Percentiles rank a stretch among this genome's conserved stretches.
phyloP scores from a whole-genome alignment of 768 basidiomycete genomes.

The Suillus paluster region DNA sequence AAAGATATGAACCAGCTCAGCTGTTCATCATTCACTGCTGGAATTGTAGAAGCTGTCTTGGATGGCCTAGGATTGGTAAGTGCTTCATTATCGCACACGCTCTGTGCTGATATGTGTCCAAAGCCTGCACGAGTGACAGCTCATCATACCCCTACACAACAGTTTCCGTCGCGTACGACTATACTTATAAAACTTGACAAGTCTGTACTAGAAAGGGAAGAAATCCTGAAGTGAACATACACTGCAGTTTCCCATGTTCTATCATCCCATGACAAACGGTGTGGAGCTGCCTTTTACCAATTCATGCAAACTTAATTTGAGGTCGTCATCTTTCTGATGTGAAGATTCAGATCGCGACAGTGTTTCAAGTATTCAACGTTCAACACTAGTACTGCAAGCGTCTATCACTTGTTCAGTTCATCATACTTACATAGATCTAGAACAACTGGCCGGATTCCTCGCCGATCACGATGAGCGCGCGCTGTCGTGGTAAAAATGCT shows the following conservation, averaged over 20 bases:
- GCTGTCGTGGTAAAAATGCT: too few relatives aligned
- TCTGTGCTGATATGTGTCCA: conserved; percentile 9
- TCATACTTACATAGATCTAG: too few relatives aligned
- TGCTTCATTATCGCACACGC: conserved; percentile 20
- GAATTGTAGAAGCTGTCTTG: conserved; percentile 95
- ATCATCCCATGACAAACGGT: background rate
- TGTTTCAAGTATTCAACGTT: too few relatives aligned
- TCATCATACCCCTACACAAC: conserved; percentile 85
- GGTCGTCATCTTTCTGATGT: too few relatives aligned
- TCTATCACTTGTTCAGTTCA: too few relatives aligned
- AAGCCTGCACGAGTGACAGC: conserved; percentile 97
- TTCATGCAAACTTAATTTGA: background rate
- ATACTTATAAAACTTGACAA: conserved; percentile 97
- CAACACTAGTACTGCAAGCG: too few relatives aligned
- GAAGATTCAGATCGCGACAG: background rate
- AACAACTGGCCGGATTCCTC: too few relatives aligned
- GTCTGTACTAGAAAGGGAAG: conserved; percentile 92
- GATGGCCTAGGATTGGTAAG: conserved; percentile 93
- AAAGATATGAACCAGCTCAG: conserved; percentile 92
- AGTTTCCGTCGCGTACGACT: conserved; percentile 86
- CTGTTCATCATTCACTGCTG: conserved; percentile 97
- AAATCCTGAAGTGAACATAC: conserved; percentile 70
- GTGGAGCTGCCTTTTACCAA: background rate
- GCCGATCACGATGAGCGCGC: too few relatives aligned
- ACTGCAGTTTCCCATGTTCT: conserved; percentile 1